Percentiles rank a stretch among this genome's conserved stretches.
Evolutionary conservation across 2,329 filamentous ascomycete species (phyloP).

Genomic region (Trichoderma cornu-damae): DNA sequence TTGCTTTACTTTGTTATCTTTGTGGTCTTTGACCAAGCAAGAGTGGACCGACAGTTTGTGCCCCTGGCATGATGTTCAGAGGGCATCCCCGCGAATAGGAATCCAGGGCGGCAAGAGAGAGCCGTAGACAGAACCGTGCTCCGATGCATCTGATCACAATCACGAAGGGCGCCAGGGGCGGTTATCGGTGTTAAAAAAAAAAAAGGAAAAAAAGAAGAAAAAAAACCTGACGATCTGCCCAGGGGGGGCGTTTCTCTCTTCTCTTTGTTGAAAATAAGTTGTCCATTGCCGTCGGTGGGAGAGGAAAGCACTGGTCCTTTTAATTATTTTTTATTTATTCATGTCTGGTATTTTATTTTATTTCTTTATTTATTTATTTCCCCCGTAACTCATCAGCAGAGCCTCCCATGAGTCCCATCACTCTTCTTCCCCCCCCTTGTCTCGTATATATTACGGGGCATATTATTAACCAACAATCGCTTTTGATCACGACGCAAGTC

Average conservation of each 20-base stretch:
- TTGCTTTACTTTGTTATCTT: no score
- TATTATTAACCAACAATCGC: no score
- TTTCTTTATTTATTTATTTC: no score
- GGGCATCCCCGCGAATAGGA: constrained; percentile 10
- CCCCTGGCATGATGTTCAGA: constrained; percentile 15
- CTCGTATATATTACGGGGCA: no score
- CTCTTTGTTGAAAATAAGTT: neutral
- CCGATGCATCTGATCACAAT: constrained; percentile 13
- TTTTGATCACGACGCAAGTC: neutral
- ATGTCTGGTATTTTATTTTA: no score
- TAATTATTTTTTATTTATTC: neutral
- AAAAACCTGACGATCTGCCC: neutral
- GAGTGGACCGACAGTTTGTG: constrained; percentile 2
- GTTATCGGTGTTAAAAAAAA: no score
- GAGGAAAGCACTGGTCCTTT: neutral
- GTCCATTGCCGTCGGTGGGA: neutral
- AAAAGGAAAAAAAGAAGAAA: no score
- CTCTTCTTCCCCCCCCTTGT: neutral
- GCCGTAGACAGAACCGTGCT: neutral
- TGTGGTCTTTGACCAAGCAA: neutral
- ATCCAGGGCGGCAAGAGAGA: neutral
- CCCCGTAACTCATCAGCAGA: constrained; percentile 5
- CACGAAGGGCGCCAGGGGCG: neutral
- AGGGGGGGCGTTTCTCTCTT: neutral
- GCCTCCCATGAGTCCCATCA: constrained; percentile 14